phyloP scores from a whole-genome alignment of 164 flowering plant genomes.

The Macadamia tetraphylla region DNA sequence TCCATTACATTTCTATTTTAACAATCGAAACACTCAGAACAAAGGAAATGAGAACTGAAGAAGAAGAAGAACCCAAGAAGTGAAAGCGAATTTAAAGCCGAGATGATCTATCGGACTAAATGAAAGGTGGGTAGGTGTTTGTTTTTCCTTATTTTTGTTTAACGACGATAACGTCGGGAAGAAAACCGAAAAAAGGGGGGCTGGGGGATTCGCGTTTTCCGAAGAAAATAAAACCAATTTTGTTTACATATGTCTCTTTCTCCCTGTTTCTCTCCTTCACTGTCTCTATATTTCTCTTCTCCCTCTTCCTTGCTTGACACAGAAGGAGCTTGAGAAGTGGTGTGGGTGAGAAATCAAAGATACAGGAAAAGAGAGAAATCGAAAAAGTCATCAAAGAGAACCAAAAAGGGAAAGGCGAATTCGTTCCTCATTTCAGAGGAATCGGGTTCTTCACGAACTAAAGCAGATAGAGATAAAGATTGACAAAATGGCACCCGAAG shows the following conservation, averaged over 20 bases:
- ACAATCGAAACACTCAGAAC: not conserved
- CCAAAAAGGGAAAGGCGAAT: constrained; percentile 22
- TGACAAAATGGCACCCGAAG: not conserved
- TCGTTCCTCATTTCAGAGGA: constrained; percentile 34
- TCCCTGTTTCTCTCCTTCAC: constrained; percentile 12
- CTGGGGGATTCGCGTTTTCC: constrained; percentile 13
- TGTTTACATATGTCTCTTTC: constrained; percentile 11
- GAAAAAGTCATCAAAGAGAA: constrained; percentile 10
- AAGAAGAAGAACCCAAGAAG: not conserved
- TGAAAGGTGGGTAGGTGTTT: constrained; percentile 2
- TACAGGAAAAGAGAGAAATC: not conserved
- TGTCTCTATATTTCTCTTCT: constrained; percentile 13
- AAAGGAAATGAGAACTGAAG: not conserved
- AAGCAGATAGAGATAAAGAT: constrained; percentile 15
- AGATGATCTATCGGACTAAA: constrained; percentile 3
- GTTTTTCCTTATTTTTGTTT: constrained; percentile 1
- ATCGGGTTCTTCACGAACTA: constrained; percentile 46
- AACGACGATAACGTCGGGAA: constrained; percentile 24
- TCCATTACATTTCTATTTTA: not conserved
- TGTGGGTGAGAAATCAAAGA: constrained; percentile 1
- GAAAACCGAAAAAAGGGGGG: constrained; percentile 19
- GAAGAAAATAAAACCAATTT: constrained; percentile 14
- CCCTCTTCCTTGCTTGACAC: not conserved
- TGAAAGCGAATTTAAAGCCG: constrained; percentile 9
- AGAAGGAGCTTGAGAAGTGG: not conserved